These are phyloP conservation scores for Aspergillus latus DNA, from an alignment of 2,329 filamentous ascomycete species.

Conservation along the genomic window DNA sequence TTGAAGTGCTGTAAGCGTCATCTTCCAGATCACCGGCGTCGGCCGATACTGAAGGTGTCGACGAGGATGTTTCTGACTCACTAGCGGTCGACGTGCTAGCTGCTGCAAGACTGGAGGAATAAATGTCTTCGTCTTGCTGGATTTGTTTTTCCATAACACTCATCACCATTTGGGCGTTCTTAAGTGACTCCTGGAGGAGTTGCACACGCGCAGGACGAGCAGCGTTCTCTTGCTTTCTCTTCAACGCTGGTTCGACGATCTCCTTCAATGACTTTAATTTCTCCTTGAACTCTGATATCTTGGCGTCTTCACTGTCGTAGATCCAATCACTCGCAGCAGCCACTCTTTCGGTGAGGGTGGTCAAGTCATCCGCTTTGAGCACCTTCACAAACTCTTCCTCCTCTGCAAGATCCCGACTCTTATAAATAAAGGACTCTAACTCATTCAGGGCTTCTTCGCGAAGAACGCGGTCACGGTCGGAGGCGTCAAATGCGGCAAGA, in stretches of 20 bases:
- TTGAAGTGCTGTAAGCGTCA: constrained; percentile 50
- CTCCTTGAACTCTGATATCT: constrained; percentile 70
- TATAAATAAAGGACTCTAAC: constrained; percentile 92
- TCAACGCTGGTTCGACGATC: constrained; percentile 74
- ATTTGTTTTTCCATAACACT: constrained; percentile 70
- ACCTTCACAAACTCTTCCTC: constrained; percentile 70
- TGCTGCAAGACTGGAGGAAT: constrained; percentile 54
- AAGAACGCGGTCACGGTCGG: constrained; percentile 72
- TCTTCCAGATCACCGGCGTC: constrained; percentile 75
- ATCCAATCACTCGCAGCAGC: constrained; percentile 81
- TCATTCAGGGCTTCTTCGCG: constrained; percentile 88
- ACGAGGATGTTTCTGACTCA: constrained; percentile 36
- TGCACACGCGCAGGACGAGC: constrained; percentile 70
- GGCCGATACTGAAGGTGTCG: constrained; percentile 38
- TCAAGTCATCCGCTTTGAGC: constrained; percentile 68
- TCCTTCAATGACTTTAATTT: constrained; percentile 75
- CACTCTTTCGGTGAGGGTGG: constrained; percentile 66
- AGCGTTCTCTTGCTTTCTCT: constrained; percentile 69
- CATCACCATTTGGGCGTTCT: constrained; percentile 69
- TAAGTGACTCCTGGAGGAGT: constrained; percentile 67
- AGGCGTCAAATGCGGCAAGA: constrained; percentile 79
- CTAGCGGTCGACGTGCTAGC: constrained; percentile 42
- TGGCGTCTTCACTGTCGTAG: constrained; percentile 78
- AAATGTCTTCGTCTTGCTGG: constrained; percentile 66
- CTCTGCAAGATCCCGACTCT: constrained; percentile 76